A percentile compares a stretch with the other conserved stretches of the same genome.
Evolutionary conservation across 495 filamentous ascomycete genomes (phyloP).

Genomic region (Xanthoparmelia taractica): DNA sequence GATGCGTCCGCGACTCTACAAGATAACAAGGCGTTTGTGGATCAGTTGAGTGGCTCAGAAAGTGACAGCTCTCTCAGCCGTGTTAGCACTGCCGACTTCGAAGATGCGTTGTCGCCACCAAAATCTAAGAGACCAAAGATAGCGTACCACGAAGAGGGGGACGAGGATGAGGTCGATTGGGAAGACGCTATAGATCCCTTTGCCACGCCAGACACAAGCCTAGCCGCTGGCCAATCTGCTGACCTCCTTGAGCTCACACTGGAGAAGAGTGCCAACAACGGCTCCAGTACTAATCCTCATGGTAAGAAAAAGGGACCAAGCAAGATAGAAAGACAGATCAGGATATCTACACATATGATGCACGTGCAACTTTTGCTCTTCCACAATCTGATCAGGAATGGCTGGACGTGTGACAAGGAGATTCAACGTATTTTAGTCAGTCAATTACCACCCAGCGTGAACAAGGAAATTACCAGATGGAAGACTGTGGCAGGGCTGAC

Average conservation of each 20-base stretch:
- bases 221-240: constrained; percentile 34
- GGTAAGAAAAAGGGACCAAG: constrained; percentile 78
- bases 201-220: constrained; percentile 25
- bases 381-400: constrained; percentile 80
- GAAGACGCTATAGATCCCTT: constrained; percentile 64
- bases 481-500: constrained; percentile 54
- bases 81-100: constrained; percentile 49
- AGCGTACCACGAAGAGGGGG: constrained; percentile 37
- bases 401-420: constrained; percentile 73
- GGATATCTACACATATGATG: constrained; percentile 71
- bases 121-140: constrained; percentile 23
- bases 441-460: constrained; percentile 56
- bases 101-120: constrained; percentile 45
- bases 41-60: constrained; percentile 45
- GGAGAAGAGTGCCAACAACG: constrained; percentile 44
- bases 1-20: constrained; percentile 41
- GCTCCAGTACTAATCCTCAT: constrained; percentile 47
- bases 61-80: constrained; percentile 61
- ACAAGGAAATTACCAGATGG: constrained; percentile 71
- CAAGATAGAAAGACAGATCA: constrained; percentile 71
- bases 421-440: constrained; percentile 69
- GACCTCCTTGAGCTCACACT: constrained; percentile 70
- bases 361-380: constrained; percentile 85
- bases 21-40: constrained; percentile 41
- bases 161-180: constrained; percentile 69